phyloP scores from a whole-genome alignment of 2,329 filamentous ascomycete species.

The Leptographium radiaticola region DNA sequence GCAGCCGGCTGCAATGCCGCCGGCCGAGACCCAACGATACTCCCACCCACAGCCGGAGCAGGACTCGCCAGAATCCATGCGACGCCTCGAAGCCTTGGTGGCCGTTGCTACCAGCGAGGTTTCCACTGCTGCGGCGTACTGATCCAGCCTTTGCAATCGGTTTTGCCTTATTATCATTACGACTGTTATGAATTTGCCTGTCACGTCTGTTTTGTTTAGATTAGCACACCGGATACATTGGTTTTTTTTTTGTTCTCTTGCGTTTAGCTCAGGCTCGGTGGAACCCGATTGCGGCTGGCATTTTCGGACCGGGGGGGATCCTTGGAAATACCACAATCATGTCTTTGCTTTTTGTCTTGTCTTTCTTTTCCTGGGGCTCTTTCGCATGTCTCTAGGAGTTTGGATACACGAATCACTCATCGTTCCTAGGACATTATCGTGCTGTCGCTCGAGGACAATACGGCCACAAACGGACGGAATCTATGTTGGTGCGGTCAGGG shows the following conservation, averaged over 20 bases:
- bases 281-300: background rate
- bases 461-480: background rate
- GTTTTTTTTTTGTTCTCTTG: background rate
- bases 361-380: background rate
- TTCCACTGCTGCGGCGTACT: constrained; percentile 10
- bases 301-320: background rate
- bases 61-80: background rate
- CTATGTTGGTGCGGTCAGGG: background rate
- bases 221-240: background rate
- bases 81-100: constrained; percentile 12
- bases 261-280: background rate
- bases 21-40: background rate
- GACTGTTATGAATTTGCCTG: background rate
- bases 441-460: too few relatives aligned
- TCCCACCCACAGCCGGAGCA: background rate
- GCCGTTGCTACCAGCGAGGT: constrained; percentile 12
- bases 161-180: constrained; percentile 6
- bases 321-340: background rate
- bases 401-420: background rate
- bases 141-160: background rate
- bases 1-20: background rate
- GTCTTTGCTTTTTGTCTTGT: background rate
- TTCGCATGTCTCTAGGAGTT: background rate
- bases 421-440: too few relatives aligned
- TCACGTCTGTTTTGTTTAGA: background rate